Evolutionary conservation across 2,329 filamentous ascomycete genomes (phyloP).

Genomic region (Alternaria panax): DNA sequence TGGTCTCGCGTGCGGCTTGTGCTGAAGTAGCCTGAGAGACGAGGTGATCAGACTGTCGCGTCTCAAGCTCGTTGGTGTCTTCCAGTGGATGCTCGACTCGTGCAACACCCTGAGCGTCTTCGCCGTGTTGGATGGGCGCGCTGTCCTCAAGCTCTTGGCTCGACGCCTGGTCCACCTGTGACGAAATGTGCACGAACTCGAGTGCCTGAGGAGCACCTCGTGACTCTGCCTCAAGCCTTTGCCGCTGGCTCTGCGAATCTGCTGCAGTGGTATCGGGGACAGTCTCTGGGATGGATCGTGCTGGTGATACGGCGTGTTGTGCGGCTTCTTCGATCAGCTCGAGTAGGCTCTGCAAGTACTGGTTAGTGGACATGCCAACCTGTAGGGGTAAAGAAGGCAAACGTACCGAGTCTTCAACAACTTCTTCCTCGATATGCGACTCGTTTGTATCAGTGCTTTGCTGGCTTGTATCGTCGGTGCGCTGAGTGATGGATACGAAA

Average conservation of each 20-base stretch:
- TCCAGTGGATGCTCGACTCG: background rate
- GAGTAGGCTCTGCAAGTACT: slow-evolving; percentile 18
- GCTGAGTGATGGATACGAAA: slow-evolving; percentile 36
- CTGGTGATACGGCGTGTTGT: slow-evolving; percentile 22
- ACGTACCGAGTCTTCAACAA: slow-evolving; percentile 23
- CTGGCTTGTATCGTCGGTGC: slow-evolving; percentile 15
- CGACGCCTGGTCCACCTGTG: slow-evolving; percentile 2
- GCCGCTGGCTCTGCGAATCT: slow-evolving; percentile 25
- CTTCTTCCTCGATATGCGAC: slow-evolving; percentile 9
- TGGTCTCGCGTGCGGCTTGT: background rate
- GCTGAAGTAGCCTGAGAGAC: background rate
- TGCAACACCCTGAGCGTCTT: background rate
- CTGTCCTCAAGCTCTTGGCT: background rate
- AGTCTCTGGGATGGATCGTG: slow-evolving; percentile 39
- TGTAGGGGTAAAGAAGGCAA: background rate
- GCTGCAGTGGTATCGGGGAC: slow-evolving; percentile 27
- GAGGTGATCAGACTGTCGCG: background rate
- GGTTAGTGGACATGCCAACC: slow-evolving; percentile 12
- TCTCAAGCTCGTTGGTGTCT: background rate
- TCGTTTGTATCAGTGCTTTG: slow-evolving; percentile 7
- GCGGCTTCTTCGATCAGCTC: slow-evolving; percentile 22
- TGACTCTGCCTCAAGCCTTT: slow-evolving; percentile 6
- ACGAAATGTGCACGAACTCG: slow-evolving; percentile 6
- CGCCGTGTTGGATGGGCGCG: background rate
- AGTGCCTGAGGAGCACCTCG: slow-evolving; percentile 11